A percentile compares a stretch with the other conserved stretches of the same genome.
These are phyloP conservation scores for Pseudogymnoascus sp. DNA, from an alignment of 2,329 filamentous ascomycete species.

Conservation along the genomic window DNA sequence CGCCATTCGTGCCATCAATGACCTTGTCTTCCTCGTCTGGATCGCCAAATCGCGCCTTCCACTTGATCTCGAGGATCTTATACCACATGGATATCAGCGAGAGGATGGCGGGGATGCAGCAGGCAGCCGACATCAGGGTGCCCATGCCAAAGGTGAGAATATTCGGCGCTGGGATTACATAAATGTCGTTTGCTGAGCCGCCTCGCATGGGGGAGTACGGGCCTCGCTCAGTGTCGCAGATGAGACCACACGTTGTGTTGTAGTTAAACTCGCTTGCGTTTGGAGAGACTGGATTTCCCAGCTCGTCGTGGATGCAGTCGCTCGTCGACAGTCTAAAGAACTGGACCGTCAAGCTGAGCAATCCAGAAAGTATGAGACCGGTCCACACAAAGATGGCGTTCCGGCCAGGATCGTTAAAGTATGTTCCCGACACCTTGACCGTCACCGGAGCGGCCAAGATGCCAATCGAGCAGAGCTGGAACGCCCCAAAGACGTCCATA, in stretches of 20 bases:
- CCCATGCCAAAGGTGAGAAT: slow-evolving; percentile 49
- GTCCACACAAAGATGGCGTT: slow-evolving; percentile 63
- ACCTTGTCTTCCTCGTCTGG: slow-evolving; percentile 28
- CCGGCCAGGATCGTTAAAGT: slow-evolving; percentile 54
- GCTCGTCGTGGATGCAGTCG: slow-evolving; percentile 34
- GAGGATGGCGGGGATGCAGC: slow-evolving; percentile 55
- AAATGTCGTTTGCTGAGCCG: slow-evolving; percentile 50
- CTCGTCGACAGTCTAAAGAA: slow-evolving; percentile 47
- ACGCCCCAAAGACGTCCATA: slow-evolving; percentile 60
- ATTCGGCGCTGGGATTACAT: slow-evolving; percentile 50
- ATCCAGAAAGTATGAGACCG: slow-evolving; percentile 47
- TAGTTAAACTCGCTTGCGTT: slow-evolving; percentile 37
- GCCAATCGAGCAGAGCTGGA: slow-evolving; percentile 58
- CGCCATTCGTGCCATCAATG: slow-evolving; percentile 46
- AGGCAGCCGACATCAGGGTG: slow-evolving; percentile 53
- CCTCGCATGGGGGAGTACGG: slow-evolving; percentile 47
- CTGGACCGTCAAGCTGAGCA: slow-evolving; percentile 54
- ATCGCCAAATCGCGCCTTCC: slow-evolving; percentile 38
- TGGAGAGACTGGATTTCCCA: slow-evolving; percentile 29
- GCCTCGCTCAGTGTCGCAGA: slow-evolving; percentile 36
- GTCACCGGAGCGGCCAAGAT: slow-evolving; percentile 56
- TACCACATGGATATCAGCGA: slow-evolving; percentile 54
- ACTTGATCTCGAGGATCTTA: slow-evolving; percentile 55
- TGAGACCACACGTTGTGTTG: slow-evolving; percentile 37
- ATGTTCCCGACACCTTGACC: slow-evolving; percentile 51